Base-by-base conservation (phyloP, 495 filamentous ascomycete genomes). In the Neurospora intermedia region DNA sequence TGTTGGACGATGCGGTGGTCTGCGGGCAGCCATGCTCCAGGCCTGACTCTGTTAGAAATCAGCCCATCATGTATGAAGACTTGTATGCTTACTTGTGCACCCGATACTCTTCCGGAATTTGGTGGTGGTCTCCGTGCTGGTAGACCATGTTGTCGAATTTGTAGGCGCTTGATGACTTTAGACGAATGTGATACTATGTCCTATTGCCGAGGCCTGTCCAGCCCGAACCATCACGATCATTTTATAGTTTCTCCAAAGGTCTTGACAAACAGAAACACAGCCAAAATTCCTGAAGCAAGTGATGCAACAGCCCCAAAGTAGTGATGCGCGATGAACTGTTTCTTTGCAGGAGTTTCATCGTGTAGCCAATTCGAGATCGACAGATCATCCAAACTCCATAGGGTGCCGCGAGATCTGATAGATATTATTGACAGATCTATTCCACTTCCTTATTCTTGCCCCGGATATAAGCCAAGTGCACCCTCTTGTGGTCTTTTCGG, bases 21-120 rank as follows among this genome's bases (percentile, higher is more conserved):
- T 0, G 82, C 77, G 2, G 87, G 87, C 16, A 88, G 82, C 87
- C 87, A 89, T 54, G 73, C 75, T 9, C 87, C 87, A 40, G 76
- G 78, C 48, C 86, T 87, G 62, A 10, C 2, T 13, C 39, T 20
- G 62, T 80, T 74, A 75, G 74, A 11, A 16, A 6, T 15, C 6
- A 27, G 35, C 10, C 7, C 10, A n/a, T 15, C 7, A 11, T 23
- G 6, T 45, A 70, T 9, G 43, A 7, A 8, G 35, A 5, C 8
- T 18, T 11, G 11, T 10, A 72, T 70, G 73, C 77, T 78, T 72
- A 83, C 83, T 77, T 81, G 31, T 80, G 71, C 43, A 83, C 71
- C n/a, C 76, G 80, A 70, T 80, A 75, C 66, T 85, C 80, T 9
- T 81, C 10, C 6, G 85, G 85, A 72, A 87, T 84, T 48, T 85